Percentiles rank a stretch among this genome's conserved stretches.
phyloP scores from a whole-genome alignment of 2,329 filamentous ascomycete species.

The Ophiocordyceps camponoti-floridani region DNA sequence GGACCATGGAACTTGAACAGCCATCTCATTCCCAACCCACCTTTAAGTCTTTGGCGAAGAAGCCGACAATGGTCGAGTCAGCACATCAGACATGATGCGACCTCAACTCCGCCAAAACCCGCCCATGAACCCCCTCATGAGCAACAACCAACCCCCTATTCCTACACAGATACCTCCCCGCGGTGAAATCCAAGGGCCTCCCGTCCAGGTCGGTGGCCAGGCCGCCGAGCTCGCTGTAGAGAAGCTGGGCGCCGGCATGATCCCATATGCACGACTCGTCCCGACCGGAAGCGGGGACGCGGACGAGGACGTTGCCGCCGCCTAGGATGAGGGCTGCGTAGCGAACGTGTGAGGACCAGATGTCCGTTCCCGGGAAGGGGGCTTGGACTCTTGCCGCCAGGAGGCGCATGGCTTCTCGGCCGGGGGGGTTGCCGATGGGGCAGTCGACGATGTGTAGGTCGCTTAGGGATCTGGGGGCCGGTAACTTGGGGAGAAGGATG shows the following conservation, averaged over 20 bases:
- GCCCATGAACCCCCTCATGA: slow-evolving; percentile 7
- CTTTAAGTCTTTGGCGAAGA: too few relatives aligned
- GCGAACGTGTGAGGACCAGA: slow-evolving; percentile 21
- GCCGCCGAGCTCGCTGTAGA: slow-evolving; percentile 36
- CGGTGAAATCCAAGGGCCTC: slow-evolving; percentile 15
- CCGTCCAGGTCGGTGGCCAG: slow-evolving; percentile 30
- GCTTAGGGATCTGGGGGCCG: slow-evolving; percentile 4
- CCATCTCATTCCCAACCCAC: too few relatives aligned
- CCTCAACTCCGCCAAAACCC: too few relatives aligned
- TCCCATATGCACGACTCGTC: slow-evolving; percentile 25
- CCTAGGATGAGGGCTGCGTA: slow-evolving; percentile 19
- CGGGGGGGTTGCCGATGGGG: slow-evolving; percentile 11
- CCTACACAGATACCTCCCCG: slow-evolving; percentile 13
- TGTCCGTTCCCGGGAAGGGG: slow-evolving; percentile 16
- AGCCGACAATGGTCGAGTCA: too few relatives aligned
- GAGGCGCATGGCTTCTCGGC: slow-evolving; percentile 13
- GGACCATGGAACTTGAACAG: too few relatives aligned
- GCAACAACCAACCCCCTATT: slow-evolving; percentile 24
- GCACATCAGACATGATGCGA: too few relatives aligned
- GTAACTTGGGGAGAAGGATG: too few relatives aligned
- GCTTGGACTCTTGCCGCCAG: slow-evolving; percentile 13
- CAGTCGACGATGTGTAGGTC: slow-evolving; percentile 17
- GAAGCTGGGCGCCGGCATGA: slow-evolving; percentile 38
- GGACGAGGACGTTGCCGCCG: slow-evolving; percentile 16
- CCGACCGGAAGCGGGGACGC: slow-evolving; percentile 8